phyloP scores from a whole-genome alignment of 1,284 basidiomycete genomes.

The Malassezia japonica region DNA sequence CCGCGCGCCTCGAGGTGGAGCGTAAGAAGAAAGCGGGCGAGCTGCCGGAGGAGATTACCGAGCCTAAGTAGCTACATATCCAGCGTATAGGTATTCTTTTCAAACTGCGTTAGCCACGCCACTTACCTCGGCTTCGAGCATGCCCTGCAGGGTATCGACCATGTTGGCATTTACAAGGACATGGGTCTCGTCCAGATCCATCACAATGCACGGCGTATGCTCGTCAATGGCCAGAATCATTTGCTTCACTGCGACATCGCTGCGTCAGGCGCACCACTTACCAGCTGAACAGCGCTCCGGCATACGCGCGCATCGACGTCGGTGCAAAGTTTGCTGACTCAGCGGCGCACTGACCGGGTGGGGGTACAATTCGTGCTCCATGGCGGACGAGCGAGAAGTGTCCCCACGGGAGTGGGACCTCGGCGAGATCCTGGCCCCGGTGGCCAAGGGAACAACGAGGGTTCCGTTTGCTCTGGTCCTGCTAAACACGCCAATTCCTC shows the following conservation, averaged over 20 bases:
- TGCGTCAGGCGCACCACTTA: conserved; percentile 44
- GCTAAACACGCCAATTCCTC: conserved; percentile 17
- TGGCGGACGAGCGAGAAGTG: not conserved
- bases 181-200: conserved; percentile 76
- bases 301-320: conserved; percentile 13
- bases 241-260: conserved; percentile 81
- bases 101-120: conserved; percentile 20
- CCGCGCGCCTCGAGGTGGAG: conserved; percentile 17
- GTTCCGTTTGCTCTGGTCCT: conserved; percentile 15
- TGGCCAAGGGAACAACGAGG: not conserved
- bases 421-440: not conserved
- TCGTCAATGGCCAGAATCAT: conserved; percentile 74
- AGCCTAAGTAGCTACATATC: conserved; percentile 19
- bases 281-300: conserved; percentile 13
- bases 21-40: conserved; percentile 5
- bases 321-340: not conserved
- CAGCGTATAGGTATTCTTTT: conserved; percentile 41
- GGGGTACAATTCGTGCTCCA: not conserved
- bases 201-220: conserved; percentile 61
- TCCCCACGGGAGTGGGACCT: not conserved
- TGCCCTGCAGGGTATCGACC: conserved; percentile 61
- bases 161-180: conserved; percentile 70
- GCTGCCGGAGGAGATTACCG: not conserved
- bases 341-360: not conserved
- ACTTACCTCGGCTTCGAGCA: conserved; percentile 67